A percentile compares a stretch with the other conserved stretches of the same genome.
Evolutionary conservation across 306 rosid genomes (phyloP).

Genomic region (Pterocarpus santalinus): DNA sequence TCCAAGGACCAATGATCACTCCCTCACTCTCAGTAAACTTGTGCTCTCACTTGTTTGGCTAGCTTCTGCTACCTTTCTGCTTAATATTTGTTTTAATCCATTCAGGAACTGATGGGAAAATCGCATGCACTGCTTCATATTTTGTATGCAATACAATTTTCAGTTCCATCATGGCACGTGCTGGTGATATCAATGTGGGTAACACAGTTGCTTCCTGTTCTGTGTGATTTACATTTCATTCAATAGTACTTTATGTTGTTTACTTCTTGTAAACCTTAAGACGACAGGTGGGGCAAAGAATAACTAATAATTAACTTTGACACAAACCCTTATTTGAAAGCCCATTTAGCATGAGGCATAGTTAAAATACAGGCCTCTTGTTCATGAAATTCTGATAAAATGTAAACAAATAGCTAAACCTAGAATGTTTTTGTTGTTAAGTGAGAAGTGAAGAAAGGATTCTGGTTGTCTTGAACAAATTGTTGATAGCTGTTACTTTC

Average conservation of each 20-base stretch:
- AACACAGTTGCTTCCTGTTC: conserved; percentile 35
- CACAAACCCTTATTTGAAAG: conserved; percentile 9
- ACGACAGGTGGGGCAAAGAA: conserved; percentile 1
- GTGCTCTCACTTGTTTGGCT: not conserved
- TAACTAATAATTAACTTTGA: conserved; percentile 17
- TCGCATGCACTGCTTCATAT: conserved; percentile 82
- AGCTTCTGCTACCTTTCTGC: conserved; percentile 22
- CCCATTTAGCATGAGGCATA: conserved; percentile 7
- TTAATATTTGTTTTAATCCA: conserved; percentile 43
- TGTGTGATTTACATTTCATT: conserved; percentile 32
- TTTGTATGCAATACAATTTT: conserved; percentile 81
- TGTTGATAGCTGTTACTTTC: conserved; percentile 9
- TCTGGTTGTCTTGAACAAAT: conserved; percentile 30
- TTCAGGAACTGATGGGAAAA: conserved; percentile 91
- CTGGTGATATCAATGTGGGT: conserved; percentile 84
- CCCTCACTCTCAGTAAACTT: not conserved
- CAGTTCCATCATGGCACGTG: conserved; percentile 75
- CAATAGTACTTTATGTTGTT: conserved; percentile 29
- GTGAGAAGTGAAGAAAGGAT: conserved; percentile 20
- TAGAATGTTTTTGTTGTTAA: conserved; percentile 14
- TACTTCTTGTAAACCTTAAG: conserved; percentile 32
- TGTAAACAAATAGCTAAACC: conserved; percentile 24
- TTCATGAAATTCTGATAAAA: conserved; percentile 7
- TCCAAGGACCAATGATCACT: conserved; percentile 12
- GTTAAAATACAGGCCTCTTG: conserved; percentile 18